A percentile compares a stretch with the other conserved stretches of the same genome.
Conservation (phyloP, 352 stramenopile species). For the Globisporangium nunn region DNA sequence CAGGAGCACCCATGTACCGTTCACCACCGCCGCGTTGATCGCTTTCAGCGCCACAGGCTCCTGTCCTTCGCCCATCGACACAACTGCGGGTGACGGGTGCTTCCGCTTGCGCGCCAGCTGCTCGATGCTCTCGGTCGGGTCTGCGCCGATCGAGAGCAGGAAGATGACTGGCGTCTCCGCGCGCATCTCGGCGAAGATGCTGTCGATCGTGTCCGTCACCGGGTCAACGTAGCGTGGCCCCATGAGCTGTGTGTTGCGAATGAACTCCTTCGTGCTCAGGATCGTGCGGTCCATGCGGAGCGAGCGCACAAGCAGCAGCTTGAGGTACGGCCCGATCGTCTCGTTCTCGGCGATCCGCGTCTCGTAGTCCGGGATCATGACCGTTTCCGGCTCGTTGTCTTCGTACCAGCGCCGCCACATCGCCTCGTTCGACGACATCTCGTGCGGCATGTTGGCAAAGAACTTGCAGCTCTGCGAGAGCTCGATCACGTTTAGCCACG, state of each 20-base stretch:
- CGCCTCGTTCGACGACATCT: conserved; percentile 95
- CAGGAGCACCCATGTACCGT: conserved; percentile 96
- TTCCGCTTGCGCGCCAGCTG: conserved; percentile 96
- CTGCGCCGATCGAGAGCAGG: conserved; percentile 94
- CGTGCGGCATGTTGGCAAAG: conserved; percentile 93
- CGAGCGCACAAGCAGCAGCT: conserved; percentile 94
- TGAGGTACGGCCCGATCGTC: conserved; percentile 94
- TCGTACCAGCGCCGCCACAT: conserved; percentile 98
- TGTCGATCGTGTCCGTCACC: conserved; percentile 98
- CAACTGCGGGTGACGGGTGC: conserved; percentile 91
- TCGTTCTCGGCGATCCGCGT: conserved; percentile 89
- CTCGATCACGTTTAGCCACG: conserved; percentile 97
- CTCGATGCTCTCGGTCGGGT: conserved; percentile 97
- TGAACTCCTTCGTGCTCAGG: conserved; percentile 96
- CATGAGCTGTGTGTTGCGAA: conserved; percentile 95
- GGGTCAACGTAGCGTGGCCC: conserved; percentile 95
- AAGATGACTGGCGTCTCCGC: conserved; percentile 97
- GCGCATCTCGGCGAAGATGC: conserved; percentile 95
- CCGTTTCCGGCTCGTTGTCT: conserved; percentile 95
- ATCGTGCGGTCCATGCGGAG: conserved; percentile 97
- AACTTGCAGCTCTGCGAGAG: conserved; percentile 95
- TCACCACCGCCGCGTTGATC: conserved; percentile 94
- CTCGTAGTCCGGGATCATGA: conserved; percentile 95
- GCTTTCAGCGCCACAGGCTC: conserved; percentile 96
- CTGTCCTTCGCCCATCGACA: conserved; percentile 98